Evolutionary conservation across 805 yeast species (phyloP).

Genomic region (Starmerella gropengiesseri): DNA sequence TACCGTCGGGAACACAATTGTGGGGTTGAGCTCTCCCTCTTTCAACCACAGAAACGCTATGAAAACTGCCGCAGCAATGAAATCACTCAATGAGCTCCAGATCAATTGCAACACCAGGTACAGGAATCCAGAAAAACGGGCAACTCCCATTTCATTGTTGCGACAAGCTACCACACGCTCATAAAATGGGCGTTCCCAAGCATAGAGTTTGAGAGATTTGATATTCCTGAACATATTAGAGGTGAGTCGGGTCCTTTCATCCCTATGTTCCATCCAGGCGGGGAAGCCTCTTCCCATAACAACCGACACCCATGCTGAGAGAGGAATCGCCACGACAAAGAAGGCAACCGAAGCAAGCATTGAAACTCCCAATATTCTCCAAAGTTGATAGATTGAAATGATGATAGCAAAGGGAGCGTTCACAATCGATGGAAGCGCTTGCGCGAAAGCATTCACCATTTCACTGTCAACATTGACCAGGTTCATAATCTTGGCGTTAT

Average conservation of each 20-base stretch:
- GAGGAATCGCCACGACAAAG: constrained; percentile 66
- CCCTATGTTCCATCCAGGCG: constrained; percentile 78
- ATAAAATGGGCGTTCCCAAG: constrained; percentile 76
- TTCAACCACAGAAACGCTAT: constrained; percentile 57
- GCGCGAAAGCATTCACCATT: constrained; percentile 54
- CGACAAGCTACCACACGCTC: constrained; percentile 35
- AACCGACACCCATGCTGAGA: constrained; percentile 37
- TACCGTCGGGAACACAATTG: constrained; percentile 60
- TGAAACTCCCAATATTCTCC: constrained; percentile 59
- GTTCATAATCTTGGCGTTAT: constrained; percentile 74
- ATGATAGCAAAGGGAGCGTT: constrained; percentile 87
- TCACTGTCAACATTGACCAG: constrained; percentile 64
- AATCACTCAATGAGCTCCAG: constrained; percentile 68
- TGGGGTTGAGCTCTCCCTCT: constrained; percentile 64
- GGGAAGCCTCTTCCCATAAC: constrained; percentile 48
- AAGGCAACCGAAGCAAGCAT: constrained; percentile 93
- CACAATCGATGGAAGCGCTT: constrained; percentile 72
- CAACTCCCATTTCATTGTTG: constrained; percentile 52
- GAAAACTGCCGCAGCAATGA: constrained; percentile 80
- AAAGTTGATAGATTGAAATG: constrained; percentile 64
- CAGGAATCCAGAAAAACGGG: constrained; percentile 38
- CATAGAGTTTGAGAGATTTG: constrained; percentile 71
- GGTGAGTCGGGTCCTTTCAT: constrained; percentile 62
- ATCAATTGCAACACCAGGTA: constrained; percentile 46
- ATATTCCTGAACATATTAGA: constrained; percentile 84